Base-by-base conservation (phyloP, 1,139 yeast genomes). In the Blastobotrys malaysiensis region DNA sequence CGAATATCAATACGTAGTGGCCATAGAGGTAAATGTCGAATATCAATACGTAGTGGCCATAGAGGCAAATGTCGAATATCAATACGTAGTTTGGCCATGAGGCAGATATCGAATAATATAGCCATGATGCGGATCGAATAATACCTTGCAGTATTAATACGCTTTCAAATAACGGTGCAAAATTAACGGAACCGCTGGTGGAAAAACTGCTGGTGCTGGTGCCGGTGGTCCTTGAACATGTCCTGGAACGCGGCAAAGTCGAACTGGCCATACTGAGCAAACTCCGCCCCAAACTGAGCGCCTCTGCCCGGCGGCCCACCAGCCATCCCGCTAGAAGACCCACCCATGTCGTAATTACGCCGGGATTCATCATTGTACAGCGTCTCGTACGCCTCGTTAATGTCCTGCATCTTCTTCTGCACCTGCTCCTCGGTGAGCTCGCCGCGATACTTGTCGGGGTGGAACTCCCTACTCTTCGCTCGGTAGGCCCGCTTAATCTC, bases 351-450 rank as follows among this genome's bases (percentile, higher is more conserved):
- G 65, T 86, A 88, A 52, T 85, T 76, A 55, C 75, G 80, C 55
- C 84, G 79, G 57, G 80, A 73, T 51, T 84, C 88, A 1, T 80
- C 79, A 61, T 86, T 82, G 9, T 91, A 80, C 49, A 93, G 74
- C 2, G 86, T 84, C 66, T 91, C 98, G 68, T 93, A 91, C 0
- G 99, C 99, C 66, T 86, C 89, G 69, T 93, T 93, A 60, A 93
- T 88, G 52, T 86, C 91, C 55, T 95, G 90, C 95, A 93, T 93
- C 64, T 87, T 88, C 48, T 75, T 75, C 69, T 89, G 95, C 45
- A 86, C 86, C 58, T 86, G 80, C 24, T 85, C 90, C n/a, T 82
- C 78, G 1, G 81, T 72, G 60, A 86, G 66, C 44, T 83, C 89
- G 27, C 83, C 84, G 66, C 82, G 84, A 65, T 85, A 82, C 70